phyloP scores from a whole-genome alignment of 1,284 basidiomycete species.

The Irpex lacteus region DNA sequence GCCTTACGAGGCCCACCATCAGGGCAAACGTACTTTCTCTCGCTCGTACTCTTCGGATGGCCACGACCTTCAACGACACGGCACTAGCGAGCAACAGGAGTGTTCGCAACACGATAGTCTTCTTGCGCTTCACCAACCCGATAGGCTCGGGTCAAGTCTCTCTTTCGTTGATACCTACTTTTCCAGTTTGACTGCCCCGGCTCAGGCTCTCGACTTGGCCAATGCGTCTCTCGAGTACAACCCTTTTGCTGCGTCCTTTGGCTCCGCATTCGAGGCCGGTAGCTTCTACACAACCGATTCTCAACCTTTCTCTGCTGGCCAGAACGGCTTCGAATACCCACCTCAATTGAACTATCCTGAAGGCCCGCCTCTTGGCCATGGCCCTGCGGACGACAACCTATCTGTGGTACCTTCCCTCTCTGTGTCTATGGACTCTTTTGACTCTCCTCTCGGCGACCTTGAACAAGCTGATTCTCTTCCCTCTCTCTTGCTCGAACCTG shows the following conservation, averaged over 20 bases:
- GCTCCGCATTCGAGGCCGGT: slow-evolving; percentile 13
- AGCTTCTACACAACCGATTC: slow-evolving; percentile 15
- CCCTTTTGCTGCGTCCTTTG: slow-evolving; percentile 21
- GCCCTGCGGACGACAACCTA: slow-evolving; percentile 12
- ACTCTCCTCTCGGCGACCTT: slow-evolving; percentile 9
- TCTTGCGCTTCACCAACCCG: slow-evolving; percentile 18
- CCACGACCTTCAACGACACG: slow-evolving; percentile 12
- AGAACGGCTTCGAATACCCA: slow-evolving; percentile 15
- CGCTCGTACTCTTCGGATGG: slow-evolving; percentile 14
- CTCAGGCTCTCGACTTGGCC: slow-evolving; percentile 24
- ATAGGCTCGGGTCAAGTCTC: slow-evolving; percentile 18
- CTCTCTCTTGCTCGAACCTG: slow-evolving; percentile 18
- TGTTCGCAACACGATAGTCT: slow-evolving; percentile 18
- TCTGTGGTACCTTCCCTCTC: slow-evolving; percentile 23
- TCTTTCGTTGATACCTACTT: slow-evolving; percentile 15
- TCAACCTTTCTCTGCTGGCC: slow-evolving; percentile 21
- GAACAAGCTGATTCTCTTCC: slow-evolving; percentile 5
- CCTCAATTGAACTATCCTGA: slow-evolving; percentile 12
- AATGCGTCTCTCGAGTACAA: slow-evolving; percentile 28
- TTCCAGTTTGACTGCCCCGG: slow-evolving; percentile 20
- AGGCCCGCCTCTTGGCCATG: neutral
- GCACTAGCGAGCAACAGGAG: slow-evolving; percentile 17
- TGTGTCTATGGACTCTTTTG: slow-evolving; percentile 20
- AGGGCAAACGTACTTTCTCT: slow-evolving; percentile 14
- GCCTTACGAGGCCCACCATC: slow-evolving; percentile 26